Evolutionary conservation across 192 early-diverging fungal genomes (phyloP), one percentile per base, ranked within the genome.

Genomic region (Dissophora globulifera): DNA sequence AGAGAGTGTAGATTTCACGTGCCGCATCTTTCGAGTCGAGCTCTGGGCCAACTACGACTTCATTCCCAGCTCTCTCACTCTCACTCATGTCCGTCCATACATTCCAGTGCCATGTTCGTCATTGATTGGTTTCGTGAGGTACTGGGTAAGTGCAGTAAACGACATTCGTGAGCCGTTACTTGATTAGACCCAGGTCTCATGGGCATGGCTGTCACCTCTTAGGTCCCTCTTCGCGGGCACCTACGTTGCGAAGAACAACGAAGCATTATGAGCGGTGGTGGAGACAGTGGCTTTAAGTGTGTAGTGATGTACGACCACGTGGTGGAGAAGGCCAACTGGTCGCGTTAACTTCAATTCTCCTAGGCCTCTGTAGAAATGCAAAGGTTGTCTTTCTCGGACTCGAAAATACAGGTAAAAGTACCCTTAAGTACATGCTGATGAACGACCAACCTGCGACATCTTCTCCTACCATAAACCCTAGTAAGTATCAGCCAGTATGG

Each of bases 281-380:
- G n/a, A n/a, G n/a, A n/a, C n/a, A n/a, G n/a, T n/a, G n/a, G n/a
- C n/a, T n/a, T n/a, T n/a, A n/a, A n/a, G n/a, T n/a, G n/a, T n/a
- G 17, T 10, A 10, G 43, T n/a, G n/a, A 17, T 45, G n/a, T n/a
- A 45, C 17, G 17, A 17, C 4, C 15, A n/a, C 4, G 16, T 45
- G 12, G n/a, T 10, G n/a, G 10, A 10, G 16, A 45, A 12, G 9
- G 27, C 4, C 25, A 25, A 46, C n/a, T n/a, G n/a, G n/a, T n/a
- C n/a, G n/a, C n/a, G n/a, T n/a, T n/a, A n/a, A n/a, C n/a, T n/a
- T n/a, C n/a, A 59, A n/a, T n/a, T 17, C 9, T 11, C 56, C 43
- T 81, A 98, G 97, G 97, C 66, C 89, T 99, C 81, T 97, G 98
- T 85, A 99, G 98, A 85, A 97, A 95, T 81, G 97, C 96, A 56